Evolutionary conservation across 2,329 filamentous ascomycete genomes (phyloP).

Genomic region (Aureobasidium sp.): DNA sequence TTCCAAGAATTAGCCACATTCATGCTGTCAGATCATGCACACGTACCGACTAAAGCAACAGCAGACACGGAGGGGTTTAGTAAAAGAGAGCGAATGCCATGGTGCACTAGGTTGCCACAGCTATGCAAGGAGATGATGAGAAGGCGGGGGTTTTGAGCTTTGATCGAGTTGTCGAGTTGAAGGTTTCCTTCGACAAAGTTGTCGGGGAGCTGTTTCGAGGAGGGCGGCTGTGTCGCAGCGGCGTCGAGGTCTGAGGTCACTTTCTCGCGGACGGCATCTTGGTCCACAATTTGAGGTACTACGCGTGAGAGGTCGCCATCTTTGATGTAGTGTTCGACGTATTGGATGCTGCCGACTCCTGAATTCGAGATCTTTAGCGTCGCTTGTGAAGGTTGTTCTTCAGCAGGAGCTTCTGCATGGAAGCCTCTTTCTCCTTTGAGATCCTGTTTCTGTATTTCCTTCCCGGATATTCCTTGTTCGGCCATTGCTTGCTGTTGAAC

Average conservation of each 20-base stretch:
- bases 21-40: no score
- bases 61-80: constrained; percentile 76
- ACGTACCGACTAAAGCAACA: constrained; percentile 73
- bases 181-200: constrained; percentile 11
- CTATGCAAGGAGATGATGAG: constrained; percentile 96
- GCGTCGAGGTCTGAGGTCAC: constrained; percentile 9
- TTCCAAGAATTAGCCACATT: no score
- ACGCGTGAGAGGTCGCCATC: constrained; percentile 63
- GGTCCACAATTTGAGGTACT: constrained; percentile 48
- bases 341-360: constrained; percentile 63
- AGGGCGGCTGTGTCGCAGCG: constrained; percentile 15
- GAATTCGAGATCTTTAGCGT: constrained; percentile 48
- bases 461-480: neutral
- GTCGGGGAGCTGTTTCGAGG: neutral
- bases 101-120: constrained; percentile 94
- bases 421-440: constrained; percentile 13
- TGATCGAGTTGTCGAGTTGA: constrained; percentile 11
- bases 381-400: constrained; percentile 29
- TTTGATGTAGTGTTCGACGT: constrained; percentile 65
- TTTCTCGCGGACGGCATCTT: constrained; percentile 5
- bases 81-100: constrained; percentile 76
- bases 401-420: constrained; percentile 2
- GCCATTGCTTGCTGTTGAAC: constrained; percentile 31
- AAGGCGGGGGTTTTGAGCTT: constrained; percentile 38
- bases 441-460: neutral